A percentile compares a stretch with the other conserved stretches of the same genome.
Evolutionary conservation across 2,329 filamentous ascomycete species (phyloP).

Genomic region (Fusarium stilboides): DNA sequence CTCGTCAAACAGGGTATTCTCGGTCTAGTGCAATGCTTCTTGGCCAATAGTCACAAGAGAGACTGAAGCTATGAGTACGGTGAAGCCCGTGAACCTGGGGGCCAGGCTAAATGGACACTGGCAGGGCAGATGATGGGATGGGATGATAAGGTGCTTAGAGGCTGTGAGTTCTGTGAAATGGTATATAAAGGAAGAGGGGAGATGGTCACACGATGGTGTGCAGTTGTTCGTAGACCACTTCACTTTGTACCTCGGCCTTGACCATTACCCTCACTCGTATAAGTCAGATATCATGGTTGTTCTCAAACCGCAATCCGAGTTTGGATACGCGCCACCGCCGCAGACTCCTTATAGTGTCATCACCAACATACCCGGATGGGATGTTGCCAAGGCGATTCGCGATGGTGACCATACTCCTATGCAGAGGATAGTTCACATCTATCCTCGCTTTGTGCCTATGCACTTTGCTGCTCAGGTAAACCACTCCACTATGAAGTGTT

Average conservation of each 20-base stretch:
- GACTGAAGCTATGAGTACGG: not conserved
- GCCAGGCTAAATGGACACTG: not conserved
- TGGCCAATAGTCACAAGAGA: not conserved
- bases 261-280: not conserved
- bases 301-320: constrained; percentile 56
- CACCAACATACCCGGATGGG: constrained; percentile 62
- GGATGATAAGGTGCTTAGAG: not conserved
- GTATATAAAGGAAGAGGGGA: not conserved
- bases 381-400: constrained; percentile 56
- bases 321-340: constrained; percentile 64
- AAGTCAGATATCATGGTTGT: constrained; percentile 52
- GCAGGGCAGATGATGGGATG: not conserved
- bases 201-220: not conserved
- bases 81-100: not conserved
- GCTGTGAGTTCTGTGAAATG: not conserved
- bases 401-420: constrained; percentile 58
- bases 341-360: constrained; percentile 64
- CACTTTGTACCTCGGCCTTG: not conserved
- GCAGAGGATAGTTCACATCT: constrained; percentile 59
- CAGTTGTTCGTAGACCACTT: too few species aligned
- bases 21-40: not conserved
- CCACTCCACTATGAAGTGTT: not conserved
- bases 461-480: constrained; percentile 54
- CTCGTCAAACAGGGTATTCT: not conserved
- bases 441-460: constrained; percentile 64